Conservation (phyloP, 495 filamentous ascomycete genomes). For the Rostrohypoxylon terebratum region DNA sequence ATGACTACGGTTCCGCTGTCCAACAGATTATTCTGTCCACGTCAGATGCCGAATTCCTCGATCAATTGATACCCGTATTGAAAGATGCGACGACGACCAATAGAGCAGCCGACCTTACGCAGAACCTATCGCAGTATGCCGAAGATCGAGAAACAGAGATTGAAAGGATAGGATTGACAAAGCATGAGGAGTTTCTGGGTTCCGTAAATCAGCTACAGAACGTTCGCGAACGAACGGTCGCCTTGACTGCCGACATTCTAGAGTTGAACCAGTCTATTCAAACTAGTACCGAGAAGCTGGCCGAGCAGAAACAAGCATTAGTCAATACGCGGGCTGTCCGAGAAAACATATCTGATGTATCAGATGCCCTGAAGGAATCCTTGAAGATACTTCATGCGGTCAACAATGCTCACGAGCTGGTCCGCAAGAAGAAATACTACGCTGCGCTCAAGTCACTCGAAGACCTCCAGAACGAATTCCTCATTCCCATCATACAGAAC, state of each 20-base stretch:
- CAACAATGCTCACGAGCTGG: slow-evolving; percentile 92
- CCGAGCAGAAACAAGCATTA: slow-evolving; percentile 91
- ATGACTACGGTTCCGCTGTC: slow-evolving; percentile 66
- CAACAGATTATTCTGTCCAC: slow-evolving; percentile 89
- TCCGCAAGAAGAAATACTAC: slow-evolving; percentile 94
- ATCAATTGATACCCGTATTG: slow-evolving; percentile 92
- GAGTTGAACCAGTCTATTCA: slow-evolving; percentile 94
- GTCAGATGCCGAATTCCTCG: slow-evolving; percentile 92
- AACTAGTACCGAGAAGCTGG: slow-evolving; percentile 92
- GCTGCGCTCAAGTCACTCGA: slow-evolving; percentile 92
- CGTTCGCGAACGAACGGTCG: slow-evolving; percentile 88
- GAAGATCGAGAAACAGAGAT: slow-evolving; percentile 90
- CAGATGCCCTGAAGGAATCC: slow-evolving; percentile 87
- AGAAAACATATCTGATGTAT: slow-evolving; percentile 97
- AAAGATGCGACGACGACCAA: slow-evolving; percentile 86
- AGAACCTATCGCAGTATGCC: slow-evolving; percentile 82
- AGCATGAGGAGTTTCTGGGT: slow-evolving; percentile 94
- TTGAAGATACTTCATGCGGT: slow-evolving; percentile 91
- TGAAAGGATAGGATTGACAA: slow-evolving; percentile 91
- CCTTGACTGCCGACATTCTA: slow-evolving; percentile 90
- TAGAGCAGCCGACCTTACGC: slow-evolving; percentile 77
- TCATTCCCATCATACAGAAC: slow-evolving; percentile 68
- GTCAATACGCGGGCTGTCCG: slow-evolving; percentile 91
- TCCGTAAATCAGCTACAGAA: slow-evolving; percentile 93
- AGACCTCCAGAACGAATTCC: slow-evolving; percentile 94